Percentiles rank a stretch among this genome's conserved stretches.
Evolutionary conservation across 225 moss, liverwort and hornwort genomes (phyloP).

Genomic region (Bryoerythrophyllum caledonicum): DNA sequence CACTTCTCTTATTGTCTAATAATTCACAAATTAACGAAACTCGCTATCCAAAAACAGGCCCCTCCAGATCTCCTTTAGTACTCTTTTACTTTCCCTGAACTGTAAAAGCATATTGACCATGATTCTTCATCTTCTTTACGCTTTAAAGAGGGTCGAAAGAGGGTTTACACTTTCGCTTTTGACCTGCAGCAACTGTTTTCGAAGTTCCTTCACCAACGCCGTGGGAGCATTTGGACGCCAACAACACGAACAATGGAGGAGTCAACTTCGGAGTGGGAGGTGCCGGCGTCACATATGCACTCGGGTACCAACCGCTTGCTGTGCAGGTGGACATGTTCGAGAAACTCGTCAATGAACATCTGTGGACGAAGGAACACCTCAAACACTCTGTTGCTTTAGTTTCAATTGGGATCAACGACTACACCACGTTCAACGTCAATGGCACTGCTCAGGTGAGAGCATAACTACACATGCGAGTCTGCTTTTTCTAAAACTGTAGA

Average conservation of each 20-base stretch:
- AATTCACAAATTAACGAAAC: no score
- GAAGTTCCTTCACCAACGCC: conserved; percentile 46
- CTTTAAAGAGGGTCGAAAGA: not conserved
- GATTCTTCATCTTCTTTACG: not conserved
- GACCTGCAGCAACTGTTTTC: conserved; percentile 42
- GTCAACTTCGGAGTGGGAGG: conserved; percentile 52
- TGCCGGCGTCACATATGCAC: conserved; percentile 45
- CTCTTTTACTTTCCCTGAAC: not conserved
- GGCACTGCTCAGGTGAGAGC: conserved; percentile 34
- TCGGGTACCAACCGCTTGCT: conserved; percentile 33
- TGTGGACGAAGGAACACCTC: conserved; percentile 42
- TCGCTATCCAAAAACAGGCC: no score
- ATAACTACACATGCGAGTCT: not conserved
- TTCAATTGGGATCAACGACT: conserved; percentile 58
- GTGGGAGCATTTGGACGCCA: conserved; percentile 42
- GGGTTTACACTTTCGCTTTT: not conserved
- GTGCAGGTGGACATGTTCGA: conserved; percentile 48
- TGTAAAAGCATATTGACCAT: no score
- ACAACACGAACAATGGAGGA: conserved; percentile 47
- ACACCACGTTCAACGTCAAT: conserved; percentile 39
- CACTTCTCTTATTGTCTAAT: not conserved
- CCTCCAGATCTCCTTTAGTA: no score
- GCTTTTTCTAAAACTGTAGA: no score
- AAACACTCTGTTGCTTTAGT: conserved; percentile 43
- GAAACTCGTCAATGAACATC: conserved; percentile 29